Base-by-base conservation (phyloP, 805 yeast genomes). In the Lipomyces starkeyi region DNA sequence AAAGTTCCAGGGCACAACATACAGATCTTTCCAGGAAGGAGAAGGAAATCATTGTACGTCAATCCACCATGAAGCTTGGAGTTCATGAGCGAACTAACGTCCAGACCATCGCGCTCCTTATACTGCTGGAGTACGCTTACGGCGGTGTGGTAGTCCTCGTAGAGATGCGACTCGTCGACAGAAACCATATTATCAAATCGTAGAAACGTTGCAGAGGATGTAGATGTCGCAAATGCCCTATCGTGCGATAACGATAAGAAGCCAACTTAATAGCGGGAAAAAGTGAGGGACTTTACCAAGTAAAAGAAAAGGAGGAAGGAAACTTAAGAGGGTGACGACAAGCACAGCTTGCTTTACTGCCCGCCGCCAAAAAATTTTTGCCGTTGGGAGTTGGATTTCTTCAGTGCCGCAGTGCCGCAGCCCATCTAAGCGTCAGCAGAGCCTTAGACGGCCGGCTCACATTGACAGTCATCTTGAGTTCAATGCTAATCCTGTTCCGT, bases 1-100 rank as follows among this genome's bases (percentile, higher is more conserved):
- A n/a, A 25, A 2, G 32, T 5, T 1, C 1, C 32, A 29, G 32
- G 32, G 32, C 32, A 35, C 49, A 13, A 61, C 74, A 22, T 53
- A 71, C 74, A 82, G 77, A 94, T 91, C 83, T 92, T 91, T 72
- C 98, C 98, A 73, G 99, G 99, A 76, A 95, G 87, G 75, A 95
- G 86, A 80, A 95, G 86, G 80, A 95, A 92, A 83, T 95, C 99
- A 79, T 95, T 95, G 85, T 95, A 95, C 73, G 99, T 95, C 78
- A 95, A 87, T 67, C 99, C 99, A 80, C 99, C 99, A 82, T 95
- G 90, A 75, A 83, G 80, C 74, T 87, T 83, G 62, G 98, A 92
- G 83, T 95, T 97, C 90, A 95, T 91, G 80, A 95, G 87, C 74
- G 90, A 86, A 68, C 86, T 83, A 76, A 91, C 90, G 71, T 90